Conservation (phyloP, 441 rosid species). For the Adansonia rubrostipa region DNA sequence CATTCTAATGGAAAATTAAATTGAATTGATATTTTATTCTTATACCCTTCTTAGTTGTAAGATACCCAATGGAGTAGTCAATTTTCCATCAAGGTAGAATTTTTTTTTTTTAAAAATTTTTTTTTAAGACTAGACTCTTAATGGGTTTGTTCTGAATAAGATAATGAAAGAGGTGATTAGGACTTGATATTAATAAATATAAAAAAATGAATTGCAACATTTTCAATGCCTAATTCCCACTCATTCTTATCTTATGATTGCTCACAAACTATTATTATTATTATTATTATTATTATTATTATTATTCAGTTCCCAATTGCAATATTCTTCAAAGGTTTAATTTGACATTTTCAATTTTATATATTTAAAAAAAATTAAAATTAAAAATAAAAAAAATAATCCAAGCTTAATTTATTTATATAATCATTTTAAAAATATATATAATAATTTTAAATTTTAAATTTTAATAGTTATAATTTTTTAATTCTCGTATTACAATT, state of each 20-base stretch:
- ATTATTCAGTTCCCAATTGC: constrained; percentile 35
- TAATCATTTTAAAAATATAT: no score
- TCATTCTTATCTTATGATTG: constrained; percentile 10
- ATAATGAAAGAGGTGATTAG: constrained; percentile 24
- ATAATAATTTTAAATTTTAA: no score
- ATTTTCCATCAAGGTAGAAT: background rate
- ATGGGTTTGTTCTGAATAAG: constrained; percentile 22
- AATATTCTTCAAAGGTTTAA: background rate
- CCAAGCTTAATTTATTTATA: no score
- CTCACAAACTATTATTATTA: constrained; percentile 9
- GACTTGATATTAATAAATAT: constrained; percentile 24
- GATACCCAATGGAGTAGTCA: background rate
- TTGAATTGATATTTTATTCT: background rate
- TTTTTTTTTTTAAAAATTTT: background rate
- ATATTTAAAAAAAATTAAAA: background rate
- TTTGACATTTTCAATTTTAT: background rate
- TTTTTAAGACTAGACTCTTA: constrained; percentile 15
- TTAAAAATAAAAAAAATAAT: background rate
- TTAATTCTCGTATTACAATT: no score
- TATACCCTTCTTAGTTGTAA: background rate
- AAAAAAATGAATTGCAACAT: background rate
- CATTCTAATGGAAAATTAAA: background rate
- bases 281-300: background rate
- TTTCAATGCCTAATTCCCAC: constrained; percentile 34
- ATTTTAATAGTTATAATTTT: no score